Conservation (phyloP, 768 basidiomycete species). For the Galerina marginata region DNA sequence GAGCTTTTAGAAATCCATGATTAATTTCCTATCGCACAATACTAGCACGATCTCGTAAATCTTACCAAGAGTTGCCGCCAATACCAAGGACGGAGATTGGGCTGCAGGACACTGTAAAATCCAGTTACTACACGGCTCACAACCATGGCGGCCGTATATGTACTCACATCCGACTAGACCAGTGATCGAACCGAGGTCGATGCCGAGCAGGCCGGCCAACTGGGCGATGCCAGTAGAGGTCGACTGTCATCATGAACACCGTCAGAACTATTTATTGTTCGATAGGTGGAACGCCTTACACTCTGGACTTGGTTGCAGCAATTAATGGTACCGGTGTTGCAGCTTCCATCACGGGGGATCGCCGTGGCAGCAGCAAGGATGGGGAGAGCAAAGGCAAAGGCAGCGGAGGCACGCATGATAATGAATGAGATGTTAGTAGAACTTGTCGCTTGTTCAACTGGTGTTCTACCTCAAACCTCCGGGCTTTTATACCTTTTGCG, state of each 20-base stretch:
- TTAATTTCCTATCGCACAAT: no score
- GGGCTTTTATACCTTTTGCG: background rate
- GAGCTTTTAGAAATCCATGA: slow-evolving; percentile 8
- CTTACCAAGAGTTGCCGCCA: slow-evolving; percentile 20
- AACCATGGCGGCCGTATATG: background rate
- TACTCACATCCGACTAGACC: slow-evolving; percentile 7
- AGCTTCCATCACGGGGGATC: slow-evolving; percentile 15
- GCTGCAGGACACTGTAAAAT: slow-evolving; percentile 17
- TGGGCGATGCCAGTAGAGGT: background rate
- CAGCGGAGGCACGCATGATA: slow-evolving; percentile 21
- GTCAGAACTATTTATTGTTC: background rate
- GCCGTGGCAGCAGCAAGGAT: slow-evolving; percentile 26
- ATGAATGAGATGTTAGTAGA: slow-evolving; percentile 4
- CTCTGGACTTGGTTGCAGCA: slow-evolving; percentile 26
- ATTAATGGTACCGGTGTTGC: slow-evolving; percentile 23
- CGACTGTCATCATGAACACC: no score
- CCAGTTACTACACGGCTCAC: background rate
- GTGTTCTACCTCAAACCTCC: background rate
- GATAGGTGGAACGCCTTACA: slow-evolving; percentile 6
- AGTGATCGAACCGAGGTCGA: slow-evolving; percentile 10
- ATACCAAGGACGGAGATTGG: slow-evolving; percentile 19
- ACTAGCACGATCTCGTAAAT: background rate
- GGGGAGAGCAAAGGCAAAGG: slow-evolving; percentile 24
- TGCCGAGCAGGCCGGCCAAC: slow-evolving; percentile 14
- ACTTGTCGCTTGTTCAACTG: slow-evolving; percentile 16